These are phyloP conservation scores for Termitomyces heimii DNA, from an alignment of 768 basidiomycete genomes.

Conservation along the genomic window DNA sequence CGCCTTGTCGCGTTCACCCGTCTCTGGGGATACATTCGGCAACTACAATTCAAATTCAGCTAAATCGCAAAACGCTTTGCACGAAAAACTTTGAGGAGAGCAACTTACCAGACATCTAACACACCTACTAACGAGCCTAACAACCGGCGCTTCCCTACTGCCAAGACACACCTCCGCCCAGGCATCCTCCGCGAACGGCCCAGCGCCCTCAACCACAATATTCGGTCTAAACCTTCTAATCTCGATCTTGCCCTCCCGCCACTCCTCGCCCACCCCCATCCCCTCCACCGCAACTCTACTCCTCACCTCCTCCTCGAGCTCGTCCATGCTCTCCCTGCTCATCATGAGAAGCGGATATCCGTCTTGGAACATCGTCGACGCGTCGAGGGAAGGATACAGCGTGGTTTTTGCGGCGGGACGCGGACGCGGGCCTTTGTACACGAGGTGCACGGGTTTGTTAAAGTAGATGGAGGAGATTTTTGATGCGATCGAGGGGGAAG, in stretches of 20 bases:
- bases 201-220: conserved; percentile 61
- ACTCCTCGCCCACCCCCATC: conserved; percentile 11
- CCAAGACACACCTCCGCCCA: conserved; percentile 59
- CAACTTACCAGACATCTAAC: conserved; percentile 61
- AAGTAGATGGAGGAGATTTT: conserved; percentile 56
- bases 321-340: conserved; percentile 58
- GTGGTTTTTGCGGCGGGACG: conserved; percentile 46
- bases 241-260: conserved; percentile 8
- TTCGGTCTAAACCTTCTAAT: conserved; percentile 58
- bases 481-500: conserved; percentile 51
- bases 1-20: conserved; percentile 60
- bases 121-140: conserved; percentile 65
- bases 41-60: conserved; percentile 34
- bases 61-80: background rate
- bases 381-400: conserved; percentile 43
- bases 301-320: conserved; percentile 43
- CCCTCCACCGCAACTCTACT: conserved; percentile 27
- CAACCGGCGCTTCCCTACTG: conserved; percentile 29
- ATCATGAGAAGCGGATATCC: conserved; percentile 65
- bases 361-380: conserved; percentile 59
- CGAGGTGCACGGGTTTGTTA: conserved; percentile 52
- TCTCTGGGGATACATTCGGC: conserved; percentile 64
- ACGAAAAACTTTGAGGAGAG: background rate
- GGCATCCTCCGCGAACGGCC: conserved; percentile 66
- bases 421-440: conserved; percentile 57